Evolutionary conservation across 495 filamentous ascomycete genomes (phyloP), one percentile per base, ranked within the genome.

Genomic region (Beverwykella pulmonaria): DNA sequence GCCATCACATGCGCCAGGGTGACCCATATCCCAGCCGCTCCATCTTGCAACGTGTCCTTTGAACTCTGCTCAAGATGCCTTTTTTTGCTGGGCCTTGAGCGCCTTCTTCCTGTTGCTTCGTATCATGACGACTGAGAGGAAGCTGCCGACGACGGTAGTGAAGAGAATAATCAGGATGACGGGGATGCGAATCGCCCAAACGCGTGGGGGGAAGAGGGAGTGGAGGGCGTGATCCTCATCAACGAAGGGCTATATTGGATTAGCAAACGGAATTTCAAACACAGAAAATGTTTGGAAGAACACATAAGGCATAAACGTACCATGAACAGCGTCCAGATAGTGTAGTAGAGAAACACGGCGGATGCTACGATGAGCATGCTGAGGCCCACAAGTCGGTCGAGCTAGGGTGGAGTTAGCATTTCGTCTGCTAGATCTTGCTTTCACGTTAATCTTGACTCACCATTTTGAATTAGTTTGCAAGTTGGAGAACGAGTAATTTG

Each of bases 161-260:
- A 90, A 94, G 65, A 98, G 82, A 19, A 99, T 87, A 56, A 96
- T 88, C 54, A 98, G 87, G 75, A 98, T 96, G 70, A 99, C 92
- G 61, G 94, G 94, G 73, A 99, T 93, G 74, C 95, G 93, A 74
- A 99, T 96, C 55, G 94, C 94, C 94, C 94, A 99, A 68, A 96
- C 93, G 73, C 95, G 92, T 3, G 95, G 92, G 39, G 92, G 95
- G 82, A 99, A 99, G 79, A 97, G 83, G 75, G 88, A 88, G 75
- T 99, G 94, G 57, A 97, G 88, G 55, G 92, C 90, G 75, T 98
- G 94, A 74, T 90, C 91, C 15, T 87, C 83, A 80, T 98, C 94
- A 74, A 99, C 95, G 78, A 98, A 99, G 73, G 94, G 94, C 94
- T 98, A 68, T 14, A 17, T 54, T 19, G 27, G 25, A 39, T 23